These are phyloP conservation scores for Aureobasidium melanogenum DNA, from an alignment of 2,329 filamentous ascomycete genomes.

Conservation along the genomic window DNA sequence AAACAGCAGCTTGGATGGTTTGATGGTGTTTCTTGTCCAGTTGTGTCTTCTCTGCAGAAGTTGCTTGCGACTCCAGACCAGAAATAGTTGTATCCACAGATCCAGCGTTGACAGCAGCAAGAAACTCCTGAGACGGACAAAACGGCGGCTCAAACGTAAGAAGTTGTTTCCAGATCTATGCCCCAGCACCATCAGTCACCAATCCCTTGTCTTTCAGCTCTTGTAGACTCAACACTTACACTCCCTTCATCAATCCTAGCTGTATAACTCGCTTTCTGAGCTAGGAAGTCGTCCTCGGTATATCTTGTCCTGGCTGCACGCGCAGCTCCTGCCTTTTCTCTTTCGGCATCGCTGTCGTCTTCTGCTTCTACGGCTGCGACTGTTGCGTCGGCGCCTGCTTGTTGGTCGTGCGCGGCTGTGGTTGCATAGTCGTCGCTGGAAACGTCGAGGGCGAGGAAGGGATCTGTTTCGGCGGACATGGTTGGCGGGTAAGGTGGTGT, in stretches of 20 bases:
- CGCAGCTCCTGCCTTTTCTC: conserved; percentile 12
- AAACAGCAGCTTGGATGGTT: conserved; percentile 43
- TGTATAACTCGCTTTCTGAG: conserved; percentile 22
- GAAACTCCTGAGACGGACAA: background rate
- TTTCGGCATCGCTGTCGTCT: conserved; percentile 9
- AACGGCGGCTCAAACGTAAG: background rate
- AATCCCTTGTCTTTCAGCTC: background rate
- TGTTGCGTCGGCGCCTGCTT: background rate
- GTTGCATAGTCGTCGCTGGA: conserved; percentile 25
- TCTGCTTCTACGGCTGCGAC: background rate
- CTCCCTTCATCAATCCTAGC: conserved; percentile 24
- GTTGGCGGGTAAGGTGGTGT: background rate
- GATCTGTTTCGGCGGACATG: conserved; percentile 14
- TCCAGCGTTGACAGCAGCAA: background rate
- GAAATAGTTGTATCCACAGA: background rate
- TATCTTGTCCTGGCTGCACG: conserved; percentile 23
- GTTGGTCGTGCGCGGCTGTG: conserved; percentile 20
- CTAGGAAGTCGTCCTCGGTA: conserved; percentile 24
- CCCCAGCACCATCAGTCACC: background rate
- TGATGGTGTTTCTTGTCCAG: conserved; percentile 23
- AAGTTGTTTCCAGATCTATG: conserved; percentile 10
- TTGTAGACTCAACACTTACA: conserved; percentile 9
- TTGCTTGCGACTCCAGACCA: background rate
- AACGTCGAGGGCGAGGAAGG: conserved; percentile 24
- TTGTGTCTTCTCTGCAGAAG: conserved; percentile 11